These are phyloP conservation scores for Talaromyces sp. DNA, from an alignment of 2,329 filamentous ascomycete species.

Conservation along the genomic window DNA sequence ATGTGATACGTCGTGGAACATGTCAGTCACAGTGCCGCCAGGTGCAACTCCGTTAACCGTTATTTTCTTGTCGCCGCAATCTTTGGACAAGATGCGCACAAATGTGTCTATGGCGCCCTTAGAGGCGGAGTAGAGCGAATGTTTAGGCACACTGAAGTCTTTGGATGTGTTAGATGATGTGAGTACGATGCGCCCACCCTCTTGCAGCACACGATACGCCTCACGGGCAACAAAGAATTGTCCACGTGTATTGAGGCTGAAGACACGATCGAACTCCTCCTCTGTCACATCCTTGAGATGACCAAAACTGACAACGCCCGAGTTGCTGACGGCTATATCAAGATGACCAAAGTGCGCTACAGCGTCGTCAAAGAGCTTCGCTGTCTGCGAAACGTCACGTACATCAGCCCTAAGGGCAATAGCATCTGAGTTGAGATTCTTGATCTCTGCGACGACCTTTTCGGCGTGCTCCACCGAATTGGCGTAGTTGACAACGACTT, in stretches of 20 bases:
- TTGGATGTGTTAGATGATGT: conserved; percentile 68
- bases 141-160: conserved; percentile 65
- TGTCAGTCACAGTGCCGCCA: conserved; percentile 13
- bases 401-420: conserved; percentile 50
- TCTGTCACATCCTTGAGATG: conserved; percentile 65
- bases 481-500: conserved; percentile 38
- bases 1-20: conserved; percentile 6
- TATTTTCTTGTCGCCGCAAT: conserved; percentile 49
- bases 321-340: conserved; percentile 28
- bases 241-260: conserved; percentile 64
- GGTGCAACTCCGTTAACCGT: conserved; percentile 8
- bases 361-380: conserved; percentile 15
- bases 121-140: conserved; percentile 70
- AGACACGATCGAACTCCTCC: conserved; percentile 69
- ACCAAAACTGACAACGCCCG: conserved; percentile 63
- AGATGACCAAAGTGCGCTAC: conserved; percentile 26
- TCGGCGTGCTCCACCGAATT: conserved; percentile 61
- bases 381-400: conserved; percentile 32
- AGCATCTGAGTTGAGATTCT: conserved; percentile 27
- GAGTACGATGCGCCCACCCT: conserved; percentile 68
- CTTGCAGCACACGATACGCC: conserved; percentile 65
- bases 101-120: conserved; percentile 76
- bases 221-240: conserved; percentile 78
- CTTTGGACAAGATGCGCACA: conserved; percentile 68
- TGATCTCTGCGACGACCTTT: conserved; percentile 36